Evolutionary conservation across 2,329 filamentous ascomycete genomes (phyloP).

Genomic region (Coniochaeta ligniaria): DNA sequence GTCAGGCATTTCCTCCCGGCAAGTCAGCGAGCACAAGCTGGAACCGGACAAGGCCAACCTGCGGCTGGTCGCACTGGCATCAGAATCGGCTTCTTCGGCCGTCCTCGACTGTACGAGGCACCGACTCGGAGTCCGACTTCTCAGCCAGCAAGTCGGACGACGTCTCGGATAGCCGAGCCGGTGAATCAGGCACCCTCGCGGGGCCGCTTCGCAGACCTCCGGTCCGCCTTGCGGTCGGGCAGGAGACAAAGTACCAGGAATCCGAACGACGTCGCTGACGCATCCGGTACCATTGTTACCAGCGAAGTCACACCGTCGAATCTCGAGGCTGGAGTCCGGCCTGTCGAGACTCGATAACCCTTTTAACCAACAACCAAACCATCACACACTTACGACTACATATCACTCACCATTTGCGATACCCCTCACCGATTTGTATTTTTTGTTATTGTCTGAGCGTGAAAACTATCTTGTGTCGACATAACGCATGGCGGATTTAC

Average conservation of each 20-base stretch:
- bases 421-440: conserved; percentile 1
- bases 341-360: neutral
- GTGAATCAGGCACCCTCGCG: conserved; percentile 2
- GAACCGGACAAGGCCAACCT: neutral
- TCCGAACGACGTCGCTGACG: conserved; percentile 5
- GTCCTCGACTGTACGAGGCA: neutral
- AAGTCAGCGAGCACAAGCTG: neutral
- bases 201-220: neutral
- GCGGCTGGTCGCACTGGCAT: neutral
- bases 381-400: neutral
- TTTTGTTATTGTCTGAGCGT: neutral
- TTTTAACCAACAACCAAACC: neutral
- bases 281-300: conserved; percentile 16
- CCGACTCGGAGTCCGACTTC: neutral
- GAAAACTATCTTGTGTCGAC: neutral
- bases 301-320: conserved; percentile 20
- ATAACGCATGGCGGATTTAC: conserved; percentile 3
- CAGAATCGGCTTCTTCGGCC: conserved; percentile 13
- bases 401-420: neutral
- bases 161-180: neutral
- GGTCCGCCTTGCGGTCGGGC: conserved; percentile 11
- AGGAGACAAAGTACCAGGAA: conserved; percentile 13
- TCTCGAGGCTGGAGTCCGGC: conserved; percentile 25
- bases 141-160: neutral
- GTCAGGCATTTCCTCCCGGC: neutral